Evolutionary conservation across 805 yeast species (phyloP), one percentile per base, ranked within the genome.

Genomic region (Candida manassasensis): DNA sequence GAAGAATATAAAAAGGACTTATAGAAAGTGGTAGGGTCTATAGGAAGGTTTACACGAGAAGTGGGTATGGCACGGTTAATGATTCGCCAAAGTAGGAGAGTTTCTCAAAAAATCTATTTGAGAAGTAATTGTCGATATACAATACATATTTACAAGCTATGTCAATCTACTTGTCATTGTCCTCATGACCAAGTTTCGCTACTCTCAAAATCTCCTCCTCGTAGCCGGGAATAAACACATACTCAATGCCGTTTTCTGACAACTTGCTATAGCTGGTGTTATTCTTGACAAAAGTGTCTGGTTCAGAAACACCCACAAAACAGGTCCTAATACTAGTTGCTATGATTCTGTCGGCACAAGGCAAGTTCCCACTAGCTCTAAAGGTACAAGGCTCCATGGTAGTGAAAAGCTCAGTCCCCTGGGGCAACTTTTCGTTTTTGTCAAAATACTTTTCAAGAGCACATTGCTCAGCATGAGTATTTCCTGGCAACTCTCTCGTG

Each of bases 341-440:
- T 33, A 89, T 50, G 5, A 93, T 78, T 19, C 97, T 70, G 41
- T 88, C 88, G 2, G 78, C 79, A 59, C 98, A 93, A 0, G 98
- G 96, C 34, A 69, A 49, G 46, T 90, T 89, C 0, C 97, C 97
- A 52, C 96, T 87, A 21, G 90, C 63, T 36, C 98, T 69, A 38
- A 75, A 73, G 4, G 95, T 80, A 54, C 98, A 93, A 1, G 98
- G 98, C 53, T 93, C 98, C 97, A 93, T 93, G 0, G 97, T 87
- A 0, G 97, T 90, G 57, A 85, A 93, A 9, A 93, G 57, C 25
- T 84, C 85, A 0, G 93, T 77, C 0, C 95, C 95, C 6, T 48
- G 52, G 1, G 96, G 96, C 3, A 87, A 66, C 48, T 40, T 36
- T 8, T 64, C 65, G 1, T 59, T 54, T 25, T 58, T 47, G 5